phyloP scores from a whole-genome alignment of 176 grass and related monocot species.

The Thalia dealbata region DNA sequence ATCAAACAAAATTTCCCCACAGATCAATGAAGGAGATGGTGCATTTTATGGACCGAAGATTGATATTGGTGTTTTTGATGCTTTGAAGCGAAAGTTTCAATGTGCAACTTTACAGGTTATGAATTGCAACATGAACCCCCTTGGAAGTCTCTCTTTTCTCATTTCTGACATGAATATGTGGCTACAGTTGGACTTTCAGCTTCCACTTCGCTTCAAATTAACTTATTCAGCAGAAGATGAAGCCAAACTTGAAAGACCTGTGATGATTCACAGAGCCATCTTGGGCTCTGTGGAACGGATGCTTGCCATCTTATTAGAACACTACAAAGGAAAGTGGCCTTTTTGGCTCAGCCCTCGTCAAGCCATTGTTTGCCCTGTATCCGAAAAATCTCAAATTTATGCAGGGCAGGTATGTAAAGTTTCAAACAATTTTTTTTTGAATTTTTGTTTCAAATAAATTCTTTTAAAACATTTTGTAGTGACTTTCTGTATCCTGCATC shows the following conservation, averaged over 20 bases:
- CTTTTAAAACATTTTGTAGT: not conserved
- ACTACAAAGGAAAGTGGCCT: slow-evolving; percentile 99
- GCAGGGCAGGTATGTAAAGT: slow-evolving; percentile 53
- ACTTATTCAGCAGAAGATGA: slow-evolving; percentile 92
- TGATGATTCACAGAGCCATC: slow-evolving; percentile 95
- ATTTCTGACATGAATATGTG: slow-evolving; percentile 10
- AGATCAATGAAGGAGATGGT: slow-evolving; percentile 99
- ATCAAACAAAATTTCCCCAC: not conserved
- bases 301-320: slow-evolving; percentile 96
- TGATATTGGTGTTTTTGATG: slow-evolving; percentile 98
- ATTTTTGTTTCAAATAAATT: too few species aligned
- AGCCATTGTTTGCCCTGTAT: slow-evolving; percentile 82
- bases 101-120: slow-evolving; percentile 93
- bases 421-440: too few species aligned
- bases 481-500: too few species aligned
- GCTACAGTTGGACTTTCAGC: slow-evolving; percentile 84
- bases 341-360: slow-evolving; percentile 97
- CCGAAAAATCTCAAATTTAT: slow-evolving; percentile 54
- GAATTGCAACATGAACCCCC: not conserved
- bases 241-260: slow-evolving; percentile 87
- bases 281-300: slow-evolving; percentile 96
- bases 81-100: slow-evolving; percentile 95
- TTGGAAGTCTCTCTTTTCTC: not conserved
- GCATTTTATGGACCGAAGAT: slow-evolving; percentile 99
- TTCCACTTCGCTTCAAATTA: slow-evolving; percentile 85